Evolutionary conservation across 768 basidiomycete species (phyloP).

Genomic region (Boletus bicolor): DNA sequence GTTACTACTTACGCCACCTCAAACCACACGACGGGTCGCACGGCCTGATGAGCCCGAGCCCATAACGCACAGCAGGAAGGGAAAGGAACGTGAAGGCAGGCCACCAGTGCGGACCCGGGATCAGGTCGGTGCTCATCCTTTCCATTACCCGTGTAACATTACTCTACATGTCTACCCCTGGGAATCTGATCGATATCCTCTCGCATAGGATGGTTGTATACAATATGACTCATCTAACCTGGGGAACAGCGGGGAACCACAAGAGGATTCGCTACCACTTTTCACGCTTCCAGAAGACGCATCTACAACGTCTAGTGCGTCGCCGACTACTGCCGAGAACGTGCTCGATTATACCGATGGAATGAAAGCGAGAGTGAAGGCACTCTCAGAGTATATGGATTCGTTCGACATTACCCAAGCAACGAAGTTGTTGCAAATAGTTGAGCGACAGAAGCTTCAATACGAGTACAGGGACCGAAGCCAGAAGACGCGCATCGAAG

Average conservation of each 20-base stretch:
- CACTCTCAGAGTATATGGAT: slow-evolving; percentile 25
- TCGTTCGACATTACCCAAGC: slow-evolving; percentile 26
- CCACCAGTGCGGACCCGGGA: background rate
- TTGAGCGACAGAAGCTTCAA: slow-evolving; percentile 24
- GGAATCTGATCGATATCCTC: background rate
- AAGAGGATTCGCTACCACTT: slow-evolving; percentile 20
- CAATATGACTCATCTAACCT: background rate
- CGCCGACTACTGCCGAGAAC: slow-evolving; percentile 27
- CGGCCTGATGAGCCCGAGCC: background rate
- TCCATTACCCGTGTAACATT: background rate
- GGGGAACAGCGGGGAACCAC: background rate
- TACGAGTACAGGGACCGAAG: slow-evolving; percentile 22
- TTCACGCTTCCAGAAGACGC: slow-evolving; percentile 14
- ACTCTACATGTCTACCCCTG: background rate
- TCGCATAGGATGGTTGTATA: background rate
- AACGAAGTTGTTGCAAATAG: slow-evolving; percentile 7
- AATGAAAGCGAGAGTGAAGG: slow-evolving; percentile 22
- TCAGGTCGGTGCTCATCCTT: slow-evolving; percentile 15
- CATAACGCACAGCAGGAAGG: slow-evolving; percentile 18
- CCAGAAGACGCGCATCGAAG: slow-evolving; percentile 23
- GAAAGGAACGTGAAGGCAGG: slow-evolving; percentile 24
- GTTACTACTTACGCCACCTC: slow-evolving; percentile 26
- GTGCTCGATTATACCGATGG: slow-evolving; percentile 25
- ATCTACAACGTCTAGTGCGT: slow-evolving; percentile 12
- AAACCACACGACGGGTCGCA: slow-evolving; percentile 17